Evolutionary conservation across 805 yeast genomes (phyloP).

Genomic region (Torulaspora microellipsoides): DNA sequence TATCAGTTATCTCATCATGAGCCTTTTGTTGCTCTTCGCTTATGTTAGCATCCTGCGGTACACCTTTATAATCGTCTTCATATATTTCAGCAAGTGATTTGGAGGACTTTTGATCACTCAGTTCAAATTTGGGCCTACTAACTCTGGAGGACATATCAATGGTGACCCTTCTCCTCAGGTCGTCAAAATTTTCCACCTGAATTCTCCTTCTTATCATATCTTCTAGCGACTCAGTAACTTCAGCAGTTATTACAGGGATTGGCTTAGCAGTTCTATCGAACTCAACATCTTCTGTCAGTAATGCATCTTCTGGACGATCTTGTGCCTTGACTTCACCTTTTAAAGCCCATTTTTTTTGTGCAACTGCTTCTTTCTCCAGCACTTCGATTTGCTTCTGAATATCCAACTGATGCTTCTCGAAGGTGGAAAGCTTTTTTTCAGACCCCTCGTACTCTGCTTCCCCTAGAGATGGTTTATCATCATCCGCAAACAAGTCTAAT

Average conservation of each 20-base stretch:
- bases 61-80: conserved; percentile 75
- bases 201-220: conserved; percentile 85
- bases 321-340: conserved; percentile 85
- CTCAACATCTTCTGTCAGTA: conserved; percentile 75
- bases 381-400: conserved; percentile 71
- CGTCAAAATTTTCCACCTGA: conserved; percentile 72
- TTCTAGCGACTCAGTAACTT: conserved; percentile 79
- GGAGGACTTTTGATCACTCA: conserved; percentile 76
- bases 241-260: conserved; percentile 90
- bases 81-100: conserved; percentile 89
- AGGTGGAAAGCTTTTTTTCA: conserved; percentile 51
- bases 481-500: conserved; percentile 54
- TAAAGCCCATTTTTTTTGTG: conserved; percentile 90
- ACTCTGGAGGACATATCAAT: conserved; percentile 59
- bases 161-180: conserved; percentile 67
- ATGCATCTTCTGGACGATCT: conserved; percentile 79
- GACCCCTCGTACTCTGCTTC: conserved; percentile 28
- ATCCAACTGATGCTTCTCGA: conserved; percentile 75
- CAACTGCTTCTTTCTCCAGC: conserved; percentile 82
- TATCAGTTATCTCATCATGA: conserved; percentile 70
- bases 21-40: conserved; percentile 63
- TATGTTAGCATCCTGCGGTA: conserved; percentile 43
- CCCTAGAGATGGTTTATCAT: conserved; percentile 29
- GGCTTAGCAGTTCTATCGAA: conserved; percentile 94
- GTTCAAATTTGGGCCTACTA: conserved; percentile 49